Conservation (phyloP, 2,329 filamentous ascomycete species). For the Alternaria gaisen region DNA sequence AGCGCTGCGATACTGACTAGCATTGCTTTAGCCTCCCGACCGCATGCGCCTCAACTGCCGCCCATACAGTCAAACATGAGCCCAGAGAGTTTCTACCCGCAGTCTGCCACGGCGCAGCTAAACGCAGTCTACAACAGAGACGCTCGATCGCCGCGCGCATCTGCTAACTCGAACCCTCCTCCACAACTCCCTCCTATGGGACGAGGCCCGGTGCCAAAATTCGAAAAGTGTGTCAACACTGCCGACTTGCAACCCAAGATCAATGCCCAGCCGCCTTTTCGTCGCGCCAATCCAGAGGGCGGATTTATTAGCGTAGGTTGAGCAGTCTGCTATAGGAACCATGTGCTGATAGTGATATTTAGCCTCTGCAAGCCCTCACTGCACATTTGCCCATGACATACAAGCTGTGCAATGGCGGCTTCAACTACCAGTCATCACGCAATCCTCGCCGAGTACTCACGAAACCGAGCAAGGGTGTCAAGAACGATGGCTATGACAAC, state of each 20-base stretch:
- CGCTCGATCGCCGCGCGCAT: conserved; percentile 58
- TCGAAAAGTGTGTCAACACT: conserved; percentile 77
- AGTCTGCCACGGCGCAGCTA: conserved; percentile 73
- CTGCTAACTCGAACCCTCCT: conserved; percentile 56
- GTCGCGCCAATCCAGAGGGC: conserved; percentile 93
- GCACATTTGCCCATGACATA: conserved; percentile 94
- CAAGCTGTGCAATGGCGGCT: conserved; percentile 95
- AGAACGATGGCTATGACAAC: conserved; percentile 99
- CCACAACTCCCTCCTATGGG: conserved; percentile 56
- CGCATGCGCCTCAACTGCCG: conserved; percentile 74
- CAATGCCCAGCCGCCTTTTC: conserved; percentile 87
- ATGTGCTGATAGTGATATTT: conserved; percentile 30
- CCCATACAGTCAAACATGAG: conserved; percentile 76
- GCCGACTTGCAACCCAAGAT: conserved; percentile 82
- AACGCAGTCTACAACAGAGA: conserved; percentile 71
- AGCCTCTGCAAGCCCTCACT: conserved; percentile 96
- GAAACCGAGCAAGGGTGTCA: conserved; percentile 96
- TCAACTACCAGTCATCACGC: conserved; percentile 98
- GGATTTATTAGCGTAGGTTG: conserved; percentile 92
- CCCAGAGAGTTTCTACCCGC: conserved; percentile 74
- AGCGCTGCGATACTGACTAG: conserved; percentile 33
- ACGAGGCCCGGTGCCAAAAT: conserved; percentile 83
- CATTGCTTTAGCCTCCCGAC: conserved; percentile 51
- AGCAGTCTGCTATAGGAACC: background rate
- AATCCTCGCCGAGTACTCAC: conserved; percentile 95